These are phyloP conservation scores for Halophytophthora batemanensis DNA, from an alignment of 352 stramenopile genomes.

Conservation along the genomic window DNA sequence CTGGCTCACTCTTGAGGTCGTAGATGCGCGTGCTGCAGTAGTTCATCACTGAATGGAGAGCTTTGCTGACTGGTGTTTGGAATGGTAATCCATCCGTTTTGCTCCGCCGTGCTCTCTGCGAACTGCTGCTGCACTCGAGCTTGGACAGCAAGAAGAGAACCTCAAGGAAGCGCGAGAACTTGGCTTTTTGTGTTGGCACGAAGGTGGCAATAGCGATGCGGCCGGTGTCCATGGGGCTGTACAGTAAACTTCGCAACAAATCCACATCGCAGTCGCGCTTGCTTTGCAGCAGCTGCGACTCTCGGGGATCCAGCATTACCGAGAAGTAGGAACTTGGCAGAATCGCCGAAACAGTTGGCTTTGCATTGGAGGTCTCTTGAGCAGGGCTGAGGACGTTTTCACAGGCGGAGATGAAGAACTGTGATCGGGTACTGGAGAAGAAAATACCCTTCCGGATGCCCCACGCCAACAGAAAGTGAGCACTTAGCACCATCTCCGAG, in stretches of 20 bases:
- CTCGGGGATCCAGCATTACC: constrained; percentile 10
- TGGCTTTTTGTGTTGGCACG: constrained; percentile 23
- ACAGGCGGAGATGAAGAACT: constrained; percentile 23
- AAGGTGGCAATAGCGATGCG: constrained; percentile 37
- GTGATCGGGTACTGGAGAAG: constrained; percentile 11
- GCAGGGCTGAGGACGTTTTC: constrained; percentile 7
- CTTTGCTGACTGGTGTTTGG: constrained; percentile 35
- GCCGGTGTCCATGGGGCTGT: constrained; percentile 30
- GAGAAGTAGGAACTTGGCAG: constrained; percentile 21
- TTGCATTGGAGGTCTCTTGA: not conserved
- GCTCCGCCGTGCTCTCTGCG: constrained; percentile 13
- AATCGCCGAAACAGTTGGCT: not conserved
- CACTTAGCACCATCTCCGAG: constrained; percentile 24
- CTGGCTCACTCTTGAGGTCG: constrained; percentile 19
- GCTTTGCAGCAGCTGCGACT: constrained; percentile 15
- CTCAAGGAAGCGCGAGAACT: constrained; percentile 31
- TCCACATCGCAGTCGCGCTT: constrained; percentile 28
- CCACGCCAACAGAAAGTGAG: constrained; percentile 40
- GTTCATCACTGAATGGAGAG: constrained; percentile 44
- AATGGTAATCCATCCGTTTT: constrained; percentile 13
- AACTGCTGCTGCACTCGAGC: constrained; percentile 24
- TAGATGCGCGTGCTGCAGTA: constrained; percentile 42
- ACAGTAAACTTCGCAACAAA: constrained; percentile 29
- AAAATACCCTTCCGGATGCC: constrained; percentile 40
- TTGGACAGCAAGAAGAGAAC: constrained; percentile 31